Evolutionary conservation across 1,139 yeast species (phyloP), one percentile per base, ranked within the genome.

Genomic region (Pichia sp.): DNA sequence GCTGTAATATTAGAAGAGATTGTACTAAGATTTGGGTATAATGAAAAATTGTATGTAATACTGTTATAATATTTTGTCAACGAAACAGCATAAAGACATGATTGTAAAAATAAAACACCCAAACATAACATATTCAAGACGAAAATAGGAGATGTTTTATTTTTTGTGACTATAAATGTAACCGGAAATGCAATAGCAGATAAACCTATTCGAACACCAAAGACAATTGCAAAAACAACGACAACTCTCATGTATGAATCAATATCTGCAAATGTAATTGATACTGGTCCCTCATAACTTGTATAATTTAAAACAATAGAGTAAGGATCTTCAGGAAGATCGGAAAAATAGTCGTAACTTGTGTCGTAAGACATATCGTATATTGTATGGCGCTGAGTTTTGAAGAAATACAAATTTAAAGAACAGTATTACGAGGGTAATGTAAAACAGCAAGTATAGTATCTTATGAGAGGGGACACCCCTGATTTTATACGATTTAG

Each of bases 141-240:
- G 62, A 87, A 90, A 31, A 89, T 77, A 4, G 90, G 86, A 0
- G 90, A 78, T 36, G 67, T 74, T 57, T 72, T 78, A 48, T 72
- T 75, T 38, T 70, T 73, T 6, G 81, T 71, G 8, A 79, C 63
- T 30, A 77, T 40, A 35, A 55, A 58, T 42, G 73, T 61, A 54
- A 67, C 64, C 46, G 73, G 66, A 18, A 68, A 62, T 27, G 70
- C 61, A 47, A 71, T 59, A 3, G 73, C 73, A 6, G 75, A 72
- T 44, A 79, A 70, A 3, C 76, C 74, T 35, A 75, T 56, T 34
- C 76, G 57, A 14, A 68, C 64, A n/a, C 79, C 79, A 57, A 68
- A 71, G 32, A 75, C 65, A 24, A 71, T 66, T 0, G 71, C 73
- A 18, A 64, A 55, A 15, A 65, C 64, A 33, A 69, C 52, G 39